Evolutionary conservation across 352 stramenopile species (phyloP).

Genomic region (Pythium utonaiense): DNA sequence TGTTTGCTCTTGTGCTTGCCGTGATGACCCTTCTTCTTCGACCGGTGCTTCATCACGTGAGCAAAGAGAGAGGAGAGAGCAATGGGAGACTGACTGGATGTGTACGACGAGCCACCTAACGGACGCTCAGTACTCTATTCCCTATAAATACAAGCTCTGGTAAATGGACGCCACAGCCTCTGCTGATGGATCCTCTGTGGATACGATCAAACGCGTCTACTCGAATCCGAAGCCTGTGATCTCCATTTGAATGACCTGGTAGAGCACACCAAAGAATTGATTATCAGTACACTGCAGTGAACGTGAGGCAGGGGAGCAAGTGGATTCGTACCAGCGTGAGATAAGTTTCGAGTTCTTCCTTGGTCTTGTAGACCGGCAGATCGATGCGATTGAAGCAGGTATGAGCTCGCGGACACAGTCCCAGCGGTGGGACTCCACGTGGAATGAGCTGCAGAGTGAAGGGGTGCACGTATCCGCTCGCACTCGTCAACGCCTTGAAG

Average conservation of each 20-base stretch:
- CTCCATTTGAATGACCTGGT: constrained; percentile 30
- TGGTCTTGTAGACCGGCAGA: constrained; percentile 74
- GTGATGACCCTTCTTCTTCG: constrained; percentile 25
- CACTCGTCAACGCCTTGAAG: constrained; percentile 47
- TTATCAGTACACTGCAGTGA: not conserved
- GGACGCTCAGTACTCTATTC: not conserved
- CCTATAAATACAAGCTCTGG: constrained; percentile 19
- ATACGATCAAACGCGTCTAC: constrained; percentile 18
- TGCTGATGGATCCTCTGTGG: not conserved
- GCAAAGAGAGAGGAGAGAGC: not conserved
- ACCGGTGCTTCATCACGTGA: constrained; percentile 16
- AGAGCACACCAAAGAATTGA: not conserved
- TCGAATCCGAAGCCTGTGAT: constrained; percentile 57
- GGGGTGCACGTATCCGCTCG: constrained; percentile 40
- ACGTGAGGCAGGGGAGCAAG: not conserved
- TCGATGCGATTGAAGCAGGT: constrained; percentile 87
- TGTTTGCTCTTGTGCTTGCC: constrained; percentile 13
- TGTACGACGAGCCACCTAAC: not conserved
- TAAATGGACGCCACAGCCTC: not conserved
- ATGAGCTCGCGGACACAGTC: too few species aligned
- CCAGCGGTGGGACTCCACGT: too few species aligned
- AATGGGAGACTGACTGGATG: not conserved
- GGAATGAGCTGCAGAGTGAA: constrained; percentile 58
- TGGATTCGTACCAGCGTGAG: constrained; percentile 63
- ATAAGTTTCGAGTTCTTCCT: constrained; percentile 48